These are phyloP conservation scores for Thermomucor indicae-seudaticae DNA, from an alignment of 371 early-diverging fungal genomes.

Conservation along the genomic window DNA sequence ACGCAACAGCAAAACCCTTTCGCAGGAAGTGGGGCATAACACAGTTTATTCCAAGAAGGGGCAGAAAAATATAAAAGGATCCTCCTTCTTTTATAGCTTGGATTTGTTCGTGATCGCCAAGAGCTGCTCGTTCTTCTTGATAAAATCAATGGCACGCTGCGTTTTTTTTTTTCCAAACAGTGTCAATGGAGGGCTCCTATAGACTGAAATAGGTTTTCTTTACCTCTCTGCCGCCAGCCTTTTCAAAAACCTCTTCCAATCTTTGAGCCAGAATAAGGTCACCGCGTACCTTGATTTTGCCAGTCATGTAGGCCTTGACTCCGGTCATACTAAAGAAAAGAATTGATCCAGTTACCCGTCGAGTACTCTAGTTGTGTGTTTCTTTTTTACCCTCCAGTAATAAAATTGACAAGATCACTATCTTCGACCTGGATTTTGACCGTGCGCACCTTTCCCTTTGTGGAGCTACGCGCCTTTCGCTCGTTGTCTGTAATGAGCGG, in stretches of 20 bases:
- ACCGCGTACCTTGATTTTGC: conserved; percentile 42
- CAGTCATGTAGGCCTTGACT: conserved; percentile 42
- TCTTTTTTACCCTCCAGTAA: conserved; percentile 36
- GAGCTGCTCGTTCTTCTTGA: conserved; percentile 28
- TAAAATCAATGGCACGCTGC: conserved; percentile 32
- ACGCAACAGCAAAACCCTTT: too few relatives aligned
- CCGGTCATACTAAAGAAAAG: conserved; percentile 28
- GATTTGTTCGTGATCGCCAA: background rate
- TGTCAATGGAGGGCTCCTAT: background rate
- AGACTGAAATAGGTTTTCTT: background rate
- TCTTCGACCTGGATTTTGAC: conserved; percentile 44
- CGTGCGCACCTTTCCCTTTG: conserved; percentile 20
- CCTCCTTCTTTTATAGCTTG: conserved; percentile 1
- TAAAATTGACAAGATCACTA: conserved; percentile 33
- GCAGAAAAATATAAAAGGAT: background rate
- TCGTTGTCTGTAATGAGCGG: conserved; percentile 30
- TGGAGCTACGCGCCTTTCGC: conserved; percentile 14
- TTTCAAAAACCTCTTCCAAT: conserved; percentile 42
- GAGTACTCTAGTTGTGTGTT: background rate
- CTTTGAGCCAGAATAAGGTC: conserved; percentile 40
- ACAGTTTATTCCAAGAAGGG: background rate
- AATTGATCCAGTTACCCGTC: background rate
- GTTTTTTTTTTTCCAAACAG: too few relatives aligned
- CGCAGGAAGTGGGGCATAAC: too few relatives aligned
- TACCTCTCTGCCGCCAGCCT: conserved; percentile 39